Base-by-base conservation (phyloP, 441 rosid genomes). In the Euphorbia schlechtendalii region DNA sequence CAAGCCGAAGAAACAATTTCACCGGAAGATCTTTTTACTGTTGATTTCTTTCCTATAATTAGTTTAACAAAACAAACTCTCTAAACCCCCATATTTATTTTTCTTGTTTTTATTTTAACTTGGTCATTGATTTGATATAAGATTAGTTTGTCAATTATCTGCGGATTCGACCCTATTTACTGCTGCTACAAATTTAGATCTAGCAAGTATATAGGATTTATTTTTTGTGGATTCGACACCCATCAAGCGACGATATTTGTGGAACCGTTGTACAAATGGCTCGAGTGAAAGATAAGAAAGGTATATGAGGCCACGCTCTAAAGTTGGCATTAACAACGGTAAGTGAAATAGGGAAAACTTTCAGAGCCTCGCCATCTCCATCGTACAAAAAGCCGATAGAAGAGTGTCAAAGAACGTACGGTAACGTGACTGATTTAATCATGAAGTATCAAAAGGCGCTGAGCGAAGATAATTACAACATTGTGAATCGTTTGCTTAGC, bases 401-500 rank as follows among this genome's bases (percentile, higher is more conserved):
- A 13, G 58, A 54, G 2, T 54, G 58, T 13, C 3, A 32, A 5
- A 25, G 0, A 9, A 25, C 9, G 15, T 54, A 54, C 14, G 18
- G 34, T 3, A 15, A 25, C 3, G 58, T 17, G 13, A 12, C 28
- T 18, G 18, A 54, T 11, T 54, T 5, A 17, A 27, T 54, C 15
- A 24, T 12, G 14, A 15, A 54, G 30, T 28, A 32, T 5, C 34
- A 25, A 28, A 27, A 28, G 6, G 58, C 34, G 2, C 32, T 28
- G 0, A 17, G 4, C 0, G n/a, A 15, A 4, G 58, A 5, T 11
- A 28, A 54, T 14, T 76, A 70, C 21, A 8, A 5, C 0, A 60
- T 68, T 52, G 67, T 71, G 17, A 52, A 13, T 9, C 14, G 7
- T 36, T 67, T 71, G 73, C 30, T 76, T 5, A 15, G 58, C 11